A percentile compares a stretch with the other conserved stretches of the same genome.
Conservation (phyloP, 345 rosid genomes). For the Durio zibethinus region DNA sequence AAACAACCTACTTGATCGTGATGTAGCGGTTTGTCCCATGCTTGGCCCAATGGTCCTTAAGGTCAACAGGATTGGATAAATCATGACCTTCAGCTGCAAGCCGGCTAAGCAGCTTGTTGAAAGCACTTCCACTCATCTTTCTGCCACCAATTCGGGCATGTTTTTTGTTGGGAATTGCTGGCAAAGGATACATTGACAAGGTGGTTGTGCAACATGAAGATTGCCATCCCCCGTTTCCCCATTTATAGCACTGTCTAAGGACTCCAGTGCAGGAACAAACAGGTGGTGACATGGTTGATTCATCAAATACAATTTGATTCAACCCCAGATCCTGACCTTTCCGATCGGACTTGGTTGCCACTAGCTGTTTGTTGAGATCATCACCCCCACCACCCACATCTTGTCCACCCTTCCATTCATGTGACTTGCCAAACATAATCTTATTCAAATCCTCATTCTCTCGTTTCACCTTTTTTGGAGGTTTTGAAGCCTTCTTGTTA, state of each 20-base stretch:
- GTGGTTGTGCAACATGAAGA: constrained; percentile 97
- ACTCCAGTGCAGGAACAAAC: constrained; percentile 91
- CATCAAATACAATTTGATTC: constrained; percentile 90
- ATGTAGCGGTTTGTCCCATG: constrained; percentile 66
- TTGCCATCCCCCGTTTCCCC: constrained; percentile 99
- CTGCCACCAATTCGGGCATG: constrained; percentile 94
- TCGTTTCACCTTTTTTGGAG: constrained; percentile 66
- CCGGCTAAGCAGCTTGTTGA: constrained; percentile 88
- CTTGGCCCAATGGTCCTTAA: constrained; percentile 77
- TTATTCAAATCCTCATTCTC: constrained; percentile 69
- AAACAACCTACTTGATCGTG: constrained; percentile 37
- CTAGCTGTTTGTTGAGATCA: constrained; percentile 43
- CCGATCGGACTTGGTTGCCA: constrained; percentile 70
- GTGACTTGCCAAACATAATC: constrained; percentile 58
- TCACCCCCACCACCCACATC: constrained; percentile 45
- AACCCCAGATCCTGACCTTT: constrained; percentile 80
- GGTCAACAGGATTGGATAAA: constrained; percentile 66
- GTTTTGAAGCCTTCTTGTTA: constrained; percentile 63
- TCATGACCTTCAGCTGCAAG: constrained; percentile 78
- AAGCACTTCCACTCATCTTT: constrained; percentile 98
- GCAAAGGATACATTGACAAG: constrained; percentile 81
- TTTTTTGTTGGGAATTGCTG: constrained; percentile 79
- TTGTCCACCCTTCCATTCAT: constrained; percentile 48
- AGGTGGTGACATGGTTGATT: constrained; percentile 85
- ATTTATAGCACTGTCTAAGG: constrained; percentile 92